A percentile compares a stretch with the other conserved stretches of the same genome.
Evolutionary conservation across 1,284 basidiomycete genomes (phyloP).

Genomic region (Pseudozyma tsukubaensis): DNA sequence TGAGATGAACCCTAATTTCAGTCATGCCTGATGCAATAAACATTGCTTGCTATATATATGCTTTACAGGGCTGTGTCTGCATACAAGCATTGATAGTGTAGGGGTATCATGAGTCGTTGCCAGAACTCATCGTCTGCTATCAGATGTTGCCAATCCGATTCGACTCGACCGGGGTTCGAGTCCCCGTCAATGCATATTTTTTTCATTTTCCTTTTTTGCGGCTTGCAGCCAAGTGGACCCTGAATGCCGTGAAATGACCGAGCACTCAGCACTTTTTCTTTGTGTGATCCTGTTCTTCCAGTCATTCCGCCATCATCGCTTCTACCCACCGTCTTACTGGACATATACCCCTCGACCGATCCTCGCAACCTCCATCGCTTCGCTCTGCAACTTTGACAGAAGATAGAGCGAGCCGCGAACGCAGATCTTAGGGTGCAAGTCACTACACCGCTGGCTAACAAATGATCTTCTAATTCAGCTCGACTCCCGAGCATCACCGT

Average conservation of each 20-base stretch:
- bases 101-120: constrained; percentile 53
- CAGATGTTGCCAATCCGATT: constrained; percentile 37
- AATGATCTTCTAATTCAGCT: too few species aligned
- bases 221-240: constrained; percentile 7
- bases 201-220: constrained; percentile 7
- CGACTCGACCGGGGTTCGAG: constrained; percentile 60
- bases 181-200: constrained; percentile 55
- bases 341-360: background rate
- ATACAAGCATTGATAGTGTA: constrained; percentile 47
- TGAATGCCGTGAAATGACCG: constrained; percentile 1
- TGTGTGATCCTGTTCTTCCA: background rate
- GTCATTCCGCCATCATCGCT: background rate
- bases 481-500: background rate
- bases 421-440: too few species aligned
- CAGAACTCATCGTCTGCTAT: constrained; percentile 26
- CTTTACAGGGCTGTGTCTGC: background rate
- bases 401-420: too few species aligned
- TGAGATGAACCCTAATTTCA: background rate
- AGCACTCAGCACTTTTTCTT: background rate
- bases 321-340: too few species aligned
- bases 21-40: too few species aligned
- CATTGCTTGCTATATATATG: constrained; percentile 5
- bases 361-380: too few species aligned
- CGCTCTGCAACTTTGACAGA: too few species aligned
- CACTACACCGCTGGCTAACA: too few species aligned